Evolutionary conservation across 1,284 basidiomycete genomes (phyloP).

Genomic region (Ceratobasidium sp.): DNA sequence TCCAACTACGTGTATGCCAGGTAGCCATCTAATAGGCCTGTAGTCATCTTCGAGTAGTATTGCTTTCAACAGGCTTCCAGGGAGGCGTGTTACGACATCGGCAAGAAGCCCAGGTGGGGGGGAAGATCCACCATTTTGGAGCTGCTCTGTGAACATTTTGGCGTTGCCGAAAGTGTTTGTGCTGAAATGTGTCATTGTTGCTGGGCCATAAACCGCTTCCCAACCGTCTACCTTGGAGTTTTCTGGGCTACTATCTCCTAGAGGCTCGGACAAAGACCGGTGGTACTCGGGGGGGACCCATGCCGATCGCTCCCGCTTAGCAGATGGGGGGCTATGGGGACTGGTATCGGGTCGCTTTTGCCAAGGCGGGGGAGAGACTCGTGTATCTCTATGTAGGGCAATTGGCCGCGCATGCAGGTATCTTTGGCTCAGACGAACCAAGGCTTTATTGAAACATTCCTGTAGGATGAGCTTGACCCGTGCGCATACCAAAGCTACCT

Average conservation of each 20-base stretch:
- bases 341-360: not conserved
- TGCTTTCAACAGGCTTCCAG: too few species aligned
- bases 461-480: not conserved
- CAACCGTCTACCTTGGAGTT: not conserved
- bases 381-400: not conserved
- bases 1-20: too few species aligned
- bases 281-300: not conserved
- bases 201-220: constrained; percentile 3
- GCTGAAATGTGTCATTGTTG: too few species aligned
- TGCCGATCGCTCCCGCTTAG: not conserved
- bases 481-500: too few species aligned
- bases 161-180: too few species aligned
- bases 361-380: not conserved
- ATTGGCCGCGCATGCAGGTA: not conserved
- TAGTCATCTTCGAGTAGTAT: too few species aligned
- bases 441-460: not conserved
- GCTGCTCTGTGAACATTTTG: too few species aligned
- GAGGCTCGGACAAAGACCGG: not conserved
- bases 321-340: too few species aligned
- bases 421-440: not conserved
- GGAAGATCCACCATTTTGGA: too few species aligned
- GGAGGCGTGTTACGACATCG: too few species aligned
- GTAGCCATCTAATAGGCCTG: too few species aligned
- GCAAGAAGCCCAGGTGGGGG: too few species aligned
- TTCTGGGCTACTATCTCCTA: not conserved